Base-by-base conservation (phyloP, 805 yeast genomes). In the Cyberlindnera mycetangii region DNA sequence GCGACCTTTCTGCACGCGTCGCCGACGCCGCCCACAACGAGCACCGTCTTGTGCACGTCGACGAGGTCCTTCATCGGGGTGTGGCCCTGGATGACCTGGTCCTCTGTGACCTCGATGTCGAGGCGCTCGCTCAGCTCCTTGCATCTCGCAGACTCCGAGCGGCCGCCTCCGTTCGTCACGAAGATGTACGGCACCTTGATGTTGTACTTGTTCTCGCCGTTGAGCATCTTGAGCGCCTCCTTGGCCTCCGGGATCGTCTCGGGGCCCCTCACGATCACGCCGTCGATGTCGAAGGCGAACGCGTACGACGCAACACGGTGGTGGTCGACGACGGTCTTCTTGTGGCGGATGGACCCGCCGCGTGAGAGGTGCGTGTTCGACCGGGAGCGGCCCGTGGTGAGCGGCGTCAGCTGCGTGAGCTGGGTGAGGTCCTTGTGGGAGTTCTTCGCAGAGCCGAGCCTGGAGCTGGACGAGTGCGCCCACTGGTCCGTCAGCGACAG, bases 121-220 rank as follows among this genome's bases (percentile, higher is more conserved):
- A 89, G 71, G 52, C 88, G 69, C 45, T 74, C 71, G 34, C 82
- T 70, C 58, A 89, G 71, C 53, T 87, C 93, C 44, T 74, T 75
- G 39, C 92, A 85, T 54, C 97, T 73, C 9, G 76, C 81, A 44
- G 69, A 61, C 63, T 89, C 97, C 8, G 88, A 83, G 58, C 85
- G 79, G 40, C 97, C 97, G 54, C 96, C 96, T 54, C 97, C 97
- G 63, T 89, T 89, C 47, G 97, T 89, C 50, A 89, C 89, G 60
- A 84, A 83, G 47, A 85, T 83, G 60, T 85, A 86, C 7, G 96
- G 96, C 15, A 85, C 89, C 50, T 75, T 79, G 56, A 89, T 83
- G 56, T 83, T 78, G 68, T 85, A 81, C 58, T 78, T 73, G 68
- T 89, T 89, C 32, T 79, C 79, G 46, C 95, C 95, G 54, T 86